Base-by-base conservation (phyloP, 495 filamentous ascomycete species). In the Chaetomidium leptoderma region DNA sequence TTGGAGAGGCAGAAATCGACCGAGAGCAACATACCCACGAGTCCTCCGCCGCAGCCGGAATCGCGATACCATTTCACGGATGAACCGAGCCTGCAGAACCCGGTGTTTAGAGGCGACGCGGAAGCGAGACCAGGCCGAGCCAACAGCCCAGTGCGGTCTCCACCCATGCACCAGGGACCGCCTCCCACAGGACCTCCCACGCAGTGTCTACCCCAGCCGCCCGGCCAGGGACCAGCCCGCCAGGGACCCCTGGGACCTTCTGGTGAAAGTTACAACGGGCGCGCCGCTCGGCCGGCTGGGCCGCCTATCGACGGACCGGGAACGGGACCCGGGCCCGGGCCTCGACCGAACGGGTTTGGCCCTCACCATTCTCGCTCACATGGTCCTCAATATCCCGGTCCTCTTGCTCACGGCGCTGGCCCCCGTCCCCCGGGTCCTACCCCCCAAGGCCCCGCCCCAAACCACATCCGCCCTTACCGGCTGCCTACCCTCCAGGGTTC, bases 181-280 rank as follows among this genome's bases (percentile, higher is more conserved):
- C 68, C 66, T 51, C 68, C 60, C 2, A 65, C 68, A 9, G 66
- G 64, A 0, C 68, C 68, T 47, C 68, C 68, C 16, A 69, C 66
- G 1, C 66, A 69, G 6, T 48, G 55, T 10, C 66, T 69, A 1
- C 65, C 62, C 8, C 62, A 60, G 33, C 62, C 44, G 4, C 62
- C 58, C 3, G 39, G 58, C 19, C 62, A 56, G 14, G 58, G 58
- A 2, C 56, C 55, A 23, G 42, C 54, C 3, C 62, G 48, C 17
- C 58, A 67, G 32, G 58, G 58, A 10, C 58, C 62, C 13, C 47
- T 40, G 7, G 50, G 50, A 2, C 29, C 56, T 27, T 11, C 44
- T 32, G 32, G 5, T 19, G 49, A 55, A n/a, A 32, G 23, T 10
- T 17, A 23, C 21, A 23, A 11, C 16, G 29, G 14, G 29, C 58